phyloP scores from a whole-genome alignment of 345 rosid genomes.

The Salix purpurea region DNA sequence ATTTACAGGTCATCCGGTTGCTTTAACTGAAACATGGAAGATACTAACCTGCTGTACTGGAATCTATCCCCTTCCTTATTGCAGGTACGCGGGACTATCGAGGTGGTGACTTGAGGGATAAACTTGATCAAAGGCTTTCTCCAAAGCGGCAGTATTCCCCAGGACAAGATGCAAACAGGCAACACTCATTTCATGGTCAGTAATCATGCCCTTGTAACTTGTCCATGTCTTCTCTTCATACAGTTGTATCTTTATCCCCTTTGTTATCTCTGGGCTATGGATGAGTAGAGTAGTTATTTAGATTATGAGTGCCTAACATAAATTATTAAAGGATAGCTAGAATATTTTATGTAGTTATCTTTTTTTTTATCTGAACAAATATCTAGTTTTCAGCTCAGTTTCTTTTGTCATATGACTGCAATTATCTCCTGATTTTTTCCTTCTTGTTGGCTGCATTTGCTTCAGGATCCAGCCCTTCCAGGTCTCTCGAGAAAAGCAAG shows the following conservation, averaged over 20 bases:
- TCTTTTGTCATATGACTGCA: neutral
- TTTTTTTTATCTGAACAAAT: neutral
- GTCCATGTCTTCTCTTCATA: neutral
- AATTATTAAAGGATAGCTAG: neutral
- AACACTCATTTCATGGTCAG: constrained; percentile 49
- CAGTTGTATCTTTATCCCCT: neutral
- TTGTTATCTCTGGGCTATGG: neutral
- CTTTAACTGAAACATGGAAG: constrained; percentile 17
- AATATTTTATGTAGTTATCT: neutral
- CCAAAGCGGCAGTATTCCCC: constrained; percentile 55
- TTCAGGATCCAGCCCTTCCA: constrained; percentile 68
- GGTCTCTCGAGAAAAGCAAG: constrained; percentile 56
- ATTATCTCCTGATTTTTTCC: neutral
- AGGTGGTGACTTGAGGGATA: constrained; percentile 75
- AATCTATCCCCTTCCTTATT: constrained; percentile 24
- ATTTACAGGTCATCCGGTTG: constrained; percentile 25
- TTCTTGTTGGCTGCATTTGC: neutral
- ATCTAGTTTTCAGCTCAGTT: neutral
- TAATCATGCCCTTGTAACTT: constrained; percentile 10
- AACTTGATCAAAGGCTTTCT: constrained; percentile 69
- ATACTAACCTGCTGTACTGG: constrained; percentile 24
- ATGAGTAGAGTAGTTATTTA: neutral
- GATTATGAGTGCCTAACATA: neutral
- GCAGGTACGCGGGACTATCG: constrained; percentile 60
- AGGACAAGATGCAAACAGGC: constrained; percentile 44